Conservation (phyloP, 768 basidiomycete genomes). For the Suillus tomentosus region DNA sequence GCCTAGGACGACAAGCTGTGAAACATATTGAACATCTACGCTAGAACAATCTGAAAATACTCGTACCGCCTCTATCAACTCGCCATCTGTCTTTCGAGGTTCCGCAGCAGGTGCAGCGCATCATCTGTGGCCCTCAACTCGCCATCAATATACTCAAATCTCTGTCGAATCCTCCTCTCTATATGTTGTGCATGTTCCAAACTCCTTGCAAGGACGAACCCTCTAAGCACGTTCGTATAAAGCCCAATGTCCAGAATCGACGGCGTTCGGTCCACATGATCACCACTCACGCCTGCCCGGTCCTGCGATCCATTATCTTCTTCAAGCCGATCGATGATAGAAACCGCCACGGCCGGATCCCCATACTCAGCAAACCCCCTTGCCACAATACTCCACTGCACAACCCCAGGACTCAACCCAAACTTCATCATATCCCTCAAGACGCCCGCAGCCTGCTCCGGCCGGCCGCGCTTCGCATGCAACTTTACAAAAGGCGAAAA, state of each 20-base stretch:
- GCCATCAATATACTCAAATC: constrained; percentile 28
- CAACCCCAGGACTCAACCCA: constrained; percentile 45
- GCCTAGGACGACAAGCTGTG: background rate
- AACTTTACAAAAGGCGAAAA: constrained; percentile 58
- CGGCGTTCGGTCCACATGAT: background rate
- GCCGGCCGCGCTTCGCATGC: constrained; percentile 36
- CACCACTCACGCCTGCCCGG: background rate
- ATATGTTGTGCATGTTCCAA: constrained; percentile 36
- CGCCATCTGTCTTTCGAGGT: constrained; percentile 17
- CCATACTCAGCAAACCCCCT: constrained; percentile 46
- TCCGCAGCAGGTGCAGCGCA: constrained; percentile 21
- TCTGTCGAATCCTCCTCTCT: constrained; percentile 25
- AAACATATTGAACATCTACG: background rate
- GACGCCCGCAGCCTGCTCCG: constrained; percentile 39
- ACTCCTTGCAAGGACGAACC: constrained; percentile 35
- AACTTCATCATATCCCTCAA: constrained; percentile 54
- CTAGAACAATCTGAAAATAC: background rate
- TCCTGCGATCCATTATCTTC: constrained; percentile 5
- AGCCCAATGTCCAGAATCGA: constrained; percentile 26
- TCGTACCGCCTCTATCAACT: constrained; percentile 1
- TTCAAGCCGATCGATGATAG: constrained; percentile 47
- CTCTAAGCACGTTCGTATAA: constrained; percentile 41
- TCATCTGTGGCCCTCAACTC: constrained; percentile 26
- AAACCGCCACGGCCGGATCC: constrained; percentile 36
- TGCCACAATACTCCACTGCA: constrained; percentile 54